Evolutionary conservation across 2,329 filamentous ascomycete species (phyloP), one percentile per base, ranked within the genome.

Genomic region (Pseudofabraea citricarpa): DNA sequence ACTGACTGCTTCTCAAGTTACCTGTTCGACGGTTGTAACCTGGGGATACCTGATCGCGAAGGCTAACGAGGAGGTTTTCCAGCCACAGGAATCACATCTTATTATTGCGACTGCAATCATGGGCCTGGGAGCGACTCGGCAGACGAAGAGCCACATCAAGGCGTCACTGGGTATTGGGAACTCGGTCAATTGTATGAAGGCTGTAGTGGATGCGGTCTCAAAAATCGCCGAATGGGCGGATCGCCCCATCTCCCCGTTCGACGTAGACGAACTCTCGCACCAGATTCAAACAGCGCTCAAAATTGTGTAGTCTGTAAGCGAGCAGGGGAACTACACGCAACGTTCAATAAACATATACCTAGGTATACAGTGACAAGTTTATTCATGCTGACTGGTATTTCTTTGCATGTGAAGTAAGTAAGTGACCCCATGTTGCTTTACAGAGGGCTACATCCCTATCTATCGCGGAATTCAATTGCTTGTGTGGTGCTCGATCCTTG

Each of bases 141-240:
- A 44, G 36, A 44, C 35, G n/a, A 27, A 23, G 36, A 44, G 41
- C 22, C 41, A 44, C 31, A 39, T 44, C n/a, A 44, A 44, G 27
- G 33, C 33, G 9, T 26, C 41, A 12, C n/a, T 44, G 13, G 33
- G 36, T 23, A 44, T 44, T 13, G 41, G 41, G 12, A 44, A 44
- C 36, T 3, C 22, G 7, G 41, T 44, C 7, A n/a, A 18, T 31
- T 26, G 15, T 16, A 23, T 44, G 5, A 44, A 39, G n/a, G 24
- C 24, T 27, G 24, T 27, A n/a, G 36, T 40, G 2, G 37, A 40
- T 24, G 16, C 37, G 23, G 37, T 40, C 21, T 15, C 21, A 10
- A 27, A 40, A 21, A 40, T 40, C 15, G 23, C 20, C 13, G 21
- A 23, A 18, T 40, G 37, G 37, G 26, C n/a, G 16, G 26, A 29